A percentile compares a stretch with the other conserved stretches of the same genome.
These are phyloP conservation scores for Testicularia cyperi DNA, from an alignment of 1,284 basidiomycete species.

Conservation along the genomic window DNA sequence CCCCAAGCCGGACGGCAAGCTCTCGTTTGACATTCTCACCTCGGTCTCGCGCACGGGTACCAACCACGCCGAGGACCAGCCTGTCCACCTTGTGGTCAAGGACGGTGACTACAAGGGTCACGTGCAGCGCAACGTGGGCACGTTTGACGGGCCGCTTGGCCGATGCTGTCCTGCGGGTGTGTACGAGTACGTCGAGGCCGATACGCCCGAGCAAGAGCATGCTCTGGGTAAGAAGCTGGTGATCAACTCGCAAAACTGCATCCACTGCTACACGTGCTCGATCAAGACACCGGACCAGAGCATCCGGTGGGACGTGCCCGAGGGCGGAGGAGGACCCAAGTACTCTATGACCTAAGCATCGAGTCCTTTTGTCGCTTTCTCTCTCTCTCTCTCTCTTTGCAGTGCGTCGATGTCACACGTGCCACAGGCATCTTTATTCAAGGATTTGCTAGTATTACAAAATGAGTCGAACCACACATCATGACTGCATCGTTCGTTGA, in stretches of 20 bases:
- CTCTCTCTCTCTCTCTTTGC: not conserved
- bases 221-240: slow-evolving; percentile 80
- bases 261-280: slow-evolving; percentile 59
- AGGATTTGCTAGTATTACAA: too few species aligned
- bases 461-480: too few species aligned
- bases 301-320: slow-evolving; percentile 55
- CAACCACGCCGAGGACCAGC: slow-evolving; percentile 95
- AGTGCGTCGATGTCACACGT: too few species aligned
- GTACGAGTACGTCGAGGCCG: slow-evolving; percentile 85
- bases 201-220: slow-evolving; percentile 65
- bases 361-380: not conserved
- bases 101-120: slow-evolving; percentile 68
- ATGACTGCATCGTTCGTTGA: too few species aligned
- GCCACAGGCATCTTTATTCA: too few species aligned
- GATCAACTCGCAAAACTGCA: slow-evolving; percentile 81
- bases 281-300: slow-evolving; percentile 58
- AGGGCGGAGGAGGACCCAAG: slow-evolving; percentile 59
- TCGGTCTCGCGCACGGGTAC: slow-evolving; percentile 88
- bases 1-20: slow-evolving; percentile 82
- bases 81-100: slow-evolving; percentile 73
- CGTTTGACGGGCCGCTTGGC: slow-evolving; percentile 83
- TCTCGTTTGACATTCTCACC: slow-evolving; percentile 92
- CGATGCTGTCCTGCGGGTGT: slow-evolving; percentile 92
- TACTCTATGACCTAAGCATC: slow-evolving; percentile 50
- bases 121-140: slow-evolving; percentile 66